Evolutionary conservation across 2,329 filamentous ascomycete genomes (phyloP).

Genomic region (Colletotrichum acutatum): DNA sequence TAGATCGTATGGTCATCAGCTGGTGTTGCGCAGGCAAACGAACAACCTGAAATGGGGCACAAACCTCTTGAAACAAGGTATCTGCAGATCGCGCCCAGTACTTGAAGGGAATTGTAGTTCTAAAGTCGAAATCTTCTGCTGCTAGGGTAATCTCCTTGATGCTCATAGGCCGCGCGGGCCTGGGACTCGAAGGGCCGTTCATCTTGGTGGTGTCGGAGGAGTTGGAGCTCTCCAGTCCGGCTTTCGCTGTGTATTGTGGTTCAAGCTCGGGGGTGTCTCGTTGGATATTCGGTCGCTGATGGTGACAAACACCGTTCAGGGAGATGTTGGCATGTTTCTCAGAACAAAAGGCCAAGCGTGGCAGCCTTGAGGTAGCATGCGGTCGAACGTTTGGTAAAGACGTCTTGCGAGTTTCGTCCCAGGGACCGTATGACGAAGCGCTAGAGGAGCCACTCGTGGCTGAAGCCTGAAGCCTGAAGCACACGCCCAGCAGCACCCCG

Average conservation of each 20-base stretch:
- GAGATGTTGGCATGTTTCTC: constrained; percentile 19
- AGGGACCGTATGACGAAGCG: constrained; percentile 32
- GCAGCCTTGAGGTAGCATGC: constrained; percentile 21
- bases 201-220: constrained; percentile 37
- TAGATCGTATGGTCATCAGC: constrained; percentile 49
- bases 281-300: constrained; percentile 2
- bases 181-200: constrained; percentile 42
- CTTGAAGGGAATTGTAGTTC: constrained; percentile 78
- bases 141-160: constrained; percentile 81
- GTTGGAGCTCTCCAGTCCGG: constrained; percentile 1
- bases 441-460: constrained; percentile 32
- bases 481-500: constrained; percentile 16
- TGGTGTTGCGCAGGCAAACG: background rate
- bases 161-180: constrained; percentile 69
- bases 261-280: background rate
- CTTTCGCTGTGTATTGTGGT: background rate
- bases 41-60: constrained; percentile 38
- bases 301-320: constrained; percentile 24
- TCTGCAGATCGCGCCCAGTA: constrained; percentile 86
- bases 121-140: constrained; percentile 85
- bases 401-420: constrained; percentile 30
- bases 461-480: constrained; percentile 6
- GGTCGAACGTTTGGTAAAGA: constrained; percentile 20
- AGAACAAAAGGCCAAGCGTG: constrained; percentile 17
- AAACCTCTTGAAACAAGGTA: constrained; percentile 82